A percentile compares a stretch with the other conserved stretches of the same genome.
Conservation (phyloP, 805 yeast species). For the Ogataea philodendri region DNA sequence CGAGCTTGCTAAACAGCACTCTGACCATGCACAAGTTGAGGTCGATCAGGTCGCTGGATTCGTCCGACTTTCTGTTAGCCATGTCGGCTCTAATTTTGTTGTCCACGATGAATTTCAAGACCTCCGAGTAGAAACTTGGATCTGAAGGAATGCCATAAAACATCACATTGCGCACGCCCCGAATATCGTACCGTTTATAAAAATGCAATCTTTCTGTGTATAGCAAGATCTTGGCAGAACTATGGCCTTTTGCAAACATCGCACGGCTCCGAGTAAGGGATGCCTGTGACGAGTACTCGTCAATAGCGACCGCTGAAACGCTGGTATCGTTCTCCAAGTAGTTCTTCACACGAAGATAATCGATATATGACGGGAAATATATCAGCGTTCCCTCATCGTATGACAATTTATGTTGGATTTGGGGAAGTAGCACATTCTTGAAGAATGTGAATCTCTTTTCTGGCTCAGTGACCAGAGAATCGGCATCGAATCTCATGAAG, state of each 20-base stretch:
- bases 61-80: slow-evolving; percentile 22
- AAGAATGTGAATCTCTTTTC: slow-evolving; percentile 82
- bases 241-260: slow-evolving; percentile 49
- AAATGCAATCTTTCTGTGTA: slow-evolving; percentile 95
- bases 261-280: slow-evolving; percentile 70
- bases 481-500: slow-evolving; percentile 66
- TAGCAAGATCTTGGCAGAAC: slow-evolving; percentile 53
- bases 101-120: slow-evolving; percentile 63
- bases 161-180: slow-evolving; percentile 78
- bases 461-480: slow-evolving; percentile 62
- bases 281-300: slow-evolving; percentile 79
- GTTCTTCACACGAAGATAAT: slow-evolving; percentile 75
- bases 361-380: slow-evolving; percentile 83
- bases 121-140: slow-evolving; percentile 78
- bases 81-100: slow-evolving; percentile 36
- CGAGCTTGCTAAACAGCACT: slow-evolving; percentile 73
- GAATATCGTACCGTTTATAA: slow-evolving; percentile 79
- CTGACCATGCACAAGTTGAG: slow-evolving; percentile 46
- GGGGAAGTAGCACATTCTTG: slow-evolving; percentile 69
- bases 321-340: slow-evolving; percentile 63
- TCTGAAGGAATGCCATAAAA: slow-evolving; percentile 85
- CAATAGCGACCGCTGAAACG: slow-evolving; percentile 63
- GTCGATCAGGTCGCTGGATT: slow-evolving; percentile 25
- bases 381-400: slow-evolving; percentile 74
- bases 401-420: slow-evolving; percentile 57